Conservation (phyloP, 148 eudicot genomes). For the Spergularia marina region DNA sequence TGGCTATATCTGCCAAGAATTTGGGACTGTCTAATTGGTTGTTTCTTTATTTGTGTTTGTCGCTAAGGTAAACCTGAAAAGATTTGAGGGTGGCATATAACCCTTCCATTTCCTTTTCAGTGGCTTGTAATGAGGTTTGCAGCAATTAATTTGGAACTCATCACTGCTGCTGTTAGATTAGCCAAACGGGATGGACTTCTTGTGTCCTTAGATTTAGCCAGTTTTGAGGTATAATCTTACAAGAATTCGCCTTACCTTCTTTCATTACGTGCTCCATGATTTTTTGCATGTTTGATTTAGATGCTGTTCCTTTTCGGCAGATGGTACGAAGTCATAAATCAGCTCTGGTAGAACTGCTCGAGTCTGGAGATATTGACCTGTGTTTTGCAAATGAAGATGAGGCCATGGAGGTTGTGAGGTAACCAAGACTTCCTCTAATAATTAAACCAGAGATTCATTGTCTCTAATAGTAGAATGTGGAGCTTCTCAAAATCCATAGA, state of each 20-base stretch:
- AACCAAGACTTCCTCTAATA: constrained; percentile 9
- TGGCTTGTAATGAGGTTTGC: constrained; percentile 93
- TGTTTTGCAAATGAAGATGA: constrained; percentile 99
- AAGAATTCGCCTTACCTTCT: not conserved
- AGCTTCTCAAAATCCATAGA: too few species aligned
- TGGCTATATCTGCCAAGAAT: not conserved
- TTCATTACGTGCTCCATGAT: not conserved
- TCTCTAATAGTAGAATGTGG: not conserved
- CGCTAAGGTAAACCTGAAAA: not conserved
- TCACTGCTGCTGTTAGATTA: constrained; percentile 56
- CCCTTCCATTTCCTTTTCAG: constrained; percentile 39
- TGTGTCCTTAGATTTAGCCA: constrained; percentile 89
- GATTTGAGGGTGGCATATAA: not conserved
- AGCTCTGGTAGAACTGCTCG: constrained; percentile 64
- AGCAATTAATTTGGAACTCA: constrained; percentile 63
- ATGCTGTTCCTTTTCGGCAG: constrained; percentile 33
- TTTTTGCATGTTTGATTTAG: not conserved
- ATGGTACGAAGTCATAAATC: constrained; percentile 71
- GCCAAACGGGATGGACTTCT: constrained; percentile 80
- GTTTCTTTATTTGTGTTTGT: not conserved
- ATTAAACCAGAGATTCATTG: not conserved
- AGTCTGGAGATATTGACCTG: constrained; percentile 84
- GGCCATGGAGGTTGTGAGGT: constrained; percentile 87
- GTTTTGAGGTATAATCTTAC: constrained; percentile 75
- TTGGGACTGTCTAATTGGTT: not conserved